phyloP scores from a whole-genome alignment of 305 asterid genomes.

The Fraxinus latifolia region DNA sequence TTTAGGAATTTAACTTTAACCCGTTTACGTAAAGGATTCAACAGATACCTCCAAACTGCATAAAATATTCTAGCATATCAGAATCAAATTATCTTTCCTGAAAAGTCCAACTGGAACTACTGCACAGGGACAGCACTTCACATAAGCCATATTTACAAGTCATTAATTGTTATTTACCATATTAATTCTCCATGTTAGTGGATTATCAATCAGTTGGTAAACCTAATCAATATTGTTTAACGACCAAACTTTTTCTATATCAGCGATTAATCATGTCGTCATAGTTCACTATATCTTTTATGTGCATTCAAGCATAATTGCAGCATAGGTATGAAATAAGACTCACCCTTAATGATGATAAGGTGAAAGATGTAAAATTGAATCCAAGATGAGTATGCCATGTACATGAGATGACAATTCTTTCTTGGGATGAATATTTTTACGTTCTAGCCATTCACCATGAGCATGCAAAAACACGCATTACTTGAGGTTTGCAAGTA shows the following conservation, averaged over 20 bases:
- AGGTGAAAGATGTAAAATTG: neutral
- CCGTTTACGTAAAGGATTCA: slow-evolving; percentile 48
- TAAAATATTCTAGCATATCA: slow-evolving; percentile 48
- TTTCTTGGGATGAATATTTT: neutral
- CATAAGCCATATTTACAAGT: neutral
- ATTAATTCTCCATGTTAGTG: neutral
- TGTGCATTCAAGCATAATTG: neutral
- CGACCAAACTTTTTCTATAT: neutral
- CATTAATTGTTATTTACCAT: neutral
- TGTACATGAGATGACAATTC: neutral
- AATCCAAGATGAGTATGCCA: neutral
- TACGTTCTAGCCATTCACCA: neutral
- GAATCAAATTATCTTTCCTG: slow-evolving; percentile 43
- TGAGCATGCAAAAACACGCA: neutral
- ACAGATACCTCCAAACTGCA: slow-evolving; percentile 60
- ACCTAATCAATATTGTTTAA: neutral
- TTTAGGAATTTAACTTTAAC: slow-evolving; percentile 46
- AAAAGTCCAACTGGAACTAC: slow-evolving; percentile 39
- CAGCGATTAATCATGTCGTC: neutral
- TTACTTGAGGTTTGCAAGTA: neutral
- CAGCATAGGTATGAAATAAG: neutral
- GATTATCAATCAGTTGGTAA: neutral
- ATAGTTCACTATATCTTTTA: neutral
- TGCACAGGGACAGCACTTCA: slow-evolving; percentile 20
- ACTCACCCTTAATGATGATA: neutral